A percentile compares a stretch with the other conserved stretches of the same genome.
Conservation (phyloP, 139 green algal species). For the Closterium sp. region DNA sequence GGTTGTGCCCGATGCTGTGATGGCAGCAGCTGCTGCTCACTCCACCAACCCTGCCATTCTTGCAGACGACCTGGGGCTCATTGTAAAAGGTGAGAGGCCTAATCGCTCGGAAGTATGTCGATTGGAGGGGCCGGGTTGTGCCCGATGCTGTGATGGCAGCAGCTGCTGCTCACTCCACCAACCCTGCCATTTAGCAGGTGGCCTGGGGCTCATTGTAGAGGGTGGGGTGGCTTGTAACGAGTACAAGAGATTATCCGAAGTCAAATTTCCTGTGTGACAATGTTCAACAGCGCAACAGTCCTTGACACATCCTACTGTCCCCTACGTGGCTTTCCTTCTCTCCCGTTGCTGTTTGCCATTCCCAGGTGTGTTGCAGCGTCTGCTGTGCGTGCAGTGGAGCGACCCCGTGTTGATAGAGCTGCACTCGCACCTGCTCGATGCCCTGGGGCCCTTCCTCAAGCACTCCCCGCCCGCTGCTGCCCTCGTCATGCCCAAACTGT, state of each 20-base stretch:
- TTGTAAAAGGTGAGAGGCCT: not conserved
- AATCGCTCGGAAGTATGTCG: too few species aligned
- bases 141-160: not conserved
- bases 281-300: too few species aligned
- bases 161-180: not conserved
- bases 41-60: constrained; percentile 3
- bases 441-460: not conserved
- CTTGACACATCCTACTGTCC: too few species aligned
- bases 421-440: not conserved
- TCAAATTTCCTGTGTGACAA: too few species aligned
- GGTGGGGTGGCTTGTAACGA: not conserved
- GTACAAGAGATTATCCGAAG: not conserved
- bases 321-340: not conserved
- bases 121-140: too few species aligned
- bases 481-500: not conserved
- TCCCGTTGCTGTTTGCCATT: too few species aligned
- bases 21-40: not conserved
- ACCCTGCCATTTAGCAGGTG: not conserved
- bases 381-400: not conserved
- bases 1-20: not conserved
- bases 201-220: not conserved
- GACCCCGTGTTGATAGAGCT: not conserved
- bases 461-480: not conserved
- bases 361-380: not conserved
- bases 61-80: not conserved